These are phyloP conservation scores for Macrotyloma uniflorum DNA, from an alignment of 306 rosid genomes.

Conservation along the genomic window DNA sequence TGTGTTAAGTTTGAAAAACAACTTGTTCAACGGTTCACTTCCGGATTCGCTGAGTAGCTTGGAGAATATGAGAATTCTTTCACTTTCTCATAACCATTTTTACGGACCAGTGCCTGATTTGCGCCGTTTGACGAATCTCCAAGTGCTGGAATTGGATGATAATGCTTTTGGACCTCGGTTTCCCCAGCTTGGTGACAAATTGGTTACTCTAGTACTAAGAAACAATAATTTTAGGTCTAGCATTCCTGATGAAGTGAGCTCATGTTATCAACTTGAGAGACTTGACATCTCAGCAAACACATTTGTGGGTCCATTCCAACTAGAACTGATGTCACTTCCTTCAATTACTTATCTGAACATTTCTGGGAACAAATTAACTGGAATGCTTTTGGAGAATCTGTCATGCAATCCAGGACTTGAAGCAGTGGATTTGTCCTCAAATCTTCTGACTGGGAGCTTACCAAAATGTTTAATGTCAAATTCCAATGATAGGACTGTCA, in stretches of 20 bases:
- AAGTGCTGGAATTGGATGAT: constrained; percentile 79
- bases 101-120: constrained; percentile 79
- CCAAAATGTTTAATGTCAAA: constrained; percentile 62
- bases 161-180: constrained; percentile 85
- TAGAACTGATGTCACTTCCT: constrained; percentile 68
- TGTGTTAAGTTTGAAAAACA: constrained; percentile 72
- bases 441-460: constrained; percentile 79
- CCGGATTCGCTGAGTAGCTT: constrained; percentile 59
- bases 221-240: constrained; percentile 78
- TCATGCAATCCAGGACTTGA: constrained; percentile 67
- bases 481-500: constrained; percentile 47
- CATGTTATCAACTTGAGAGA: constrained; percentile 62
- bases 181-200: constrained; percentile 74
- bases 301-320: constrained; percentile 78
- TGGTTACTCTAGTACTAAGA: constrained; percentile 70
- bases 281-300: constrained; percentile 72
- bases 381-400: constrained; percentile 72
- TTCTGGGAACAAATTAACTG: constrained; percentile 76
- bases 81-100: constrained; percentile 73
- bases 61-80: constrained; percentile 70
- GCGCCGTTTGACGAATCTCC: constrained; percentile 70
- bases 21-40: constrained; percentile 69
- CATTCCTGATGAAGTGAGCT: constrained; percentile 65
- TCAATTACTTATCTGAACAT: constrained; percentile 71
- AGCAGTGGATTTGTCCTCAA: constrained; percentile 79